Base-by-base conservation (phyloP, 1,139 yeast species). In the Geotrichum armillariae region DNA sequence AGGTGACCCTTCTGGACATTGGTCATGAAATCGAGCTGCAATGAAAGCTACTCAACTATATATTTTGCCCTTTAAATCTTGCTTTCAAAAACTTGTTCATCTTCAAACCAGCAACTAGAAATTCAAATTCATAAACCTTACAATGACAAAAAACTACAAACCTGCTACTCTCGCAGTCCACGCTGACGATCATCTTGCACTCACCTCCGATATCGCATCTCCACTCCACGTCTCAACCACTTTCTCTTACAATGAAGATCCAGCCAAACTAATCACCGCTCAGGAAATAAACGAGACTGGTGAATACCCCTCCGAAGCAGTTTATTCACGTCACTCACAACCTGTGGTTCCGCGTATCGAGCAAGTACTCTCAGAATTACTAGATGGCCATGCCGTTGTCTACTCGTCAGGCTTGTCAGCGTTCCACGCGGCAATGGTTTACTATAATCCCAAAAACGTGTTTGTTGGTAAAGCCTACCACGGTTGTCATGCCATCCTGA, bases 141-240 rank as follows among this genome's bases (percentile, higher is more conserved):
- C n/a, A n/a, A n/a, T n/a, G n/a, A n/a, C n/a, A n/a, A n/a, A n/a
- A n/a, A n/a, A n/a, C n/a, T n/a, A n/a, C 23, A 39, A 41, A 25
- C 27, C 52, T 8, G 52, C 56, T 8, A 57, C 61, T 16, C 53
- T 53, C 29, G 53, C 56, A 9, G 54, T 67, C 29, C 71, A 67
- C 49, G 69, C 65, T 12, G 70, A 66, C 49, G 67, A 62, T 37
- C 52, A 50, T 1, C 47, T 62, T 12, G 64, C 65, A 23, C 46
- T 41, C 23, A 54, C 60, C 20, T 23, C 71, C 2, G 93, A 85
- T 60, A 86, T 85, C 11, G 80, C 84, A 0, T 83, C 95, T 4
- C 95, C 97, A 20, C 82, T 91, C 52, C 87, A 85, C 57, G 82
- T 88, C 4, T 69, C 95, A 2, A 85, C 97, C 4, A 91, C 95